These are phyloP conservation scores for Colletotrichum falcatum DNA, from an alignment of 2,329 filamentous ascomycete genomes.

Conservation along the genomic window DNA sequence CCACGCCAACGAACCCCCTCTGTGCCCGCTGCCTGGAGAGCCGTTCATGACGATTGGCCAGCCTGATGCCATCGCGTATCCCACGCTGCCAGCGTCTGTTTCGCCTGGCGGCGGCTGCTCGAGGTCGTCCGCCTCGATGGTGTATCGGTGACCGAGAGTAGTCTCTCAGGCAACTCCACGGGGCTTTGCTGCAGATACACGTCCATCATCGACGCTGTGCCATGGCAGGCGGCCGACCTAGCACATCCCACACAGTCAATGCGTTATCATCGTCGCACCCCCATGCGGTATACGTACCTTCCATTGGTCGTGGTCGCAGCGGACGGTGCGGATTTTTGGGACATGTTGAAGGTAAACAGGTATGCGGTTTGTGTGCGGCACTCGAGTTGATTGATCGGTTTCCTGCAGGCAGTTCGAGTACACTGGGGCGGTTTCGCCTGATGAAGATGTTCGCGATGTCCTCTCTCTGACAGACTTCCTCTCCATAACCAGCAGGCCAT, in stretches of 20 bases:
- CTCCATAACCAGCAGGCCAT: background rate
- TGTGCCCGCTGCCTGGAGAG: background rate
- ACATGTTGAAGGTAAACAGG: conserved; percentile 14
- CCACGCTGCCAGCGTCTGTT: conserved; percentile 5
- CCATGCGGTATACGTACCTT: conserved; percentile 4
- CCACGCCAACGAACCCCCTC: background rate
- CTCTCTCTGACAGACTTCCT: background rate
- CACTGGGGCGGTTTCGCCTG: background rate
- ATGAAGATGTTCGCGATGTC: background rate
- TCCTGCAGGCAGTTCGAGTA: background rate
- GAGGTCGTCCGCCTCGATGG: conserved; percentile 1
- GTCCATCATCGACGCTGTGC: conserved; percentile 10
- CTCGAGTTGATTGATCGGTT: background rate
- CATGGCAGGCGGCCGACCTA: conserved; percentile 1
- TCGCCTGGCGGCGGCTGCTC: conserved; percentile 14
- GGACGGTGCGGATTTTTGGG: conserved; percentile 21
- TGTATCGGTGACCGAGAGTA: conserved; percentile 11
- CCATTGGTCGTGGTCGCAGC: conserved; percentile 19
- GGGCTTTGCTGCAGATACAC: conserved; percentile 11
- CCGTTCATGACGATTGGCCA: conserved; percentile 23
- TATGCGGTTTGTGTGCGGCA: background rate
- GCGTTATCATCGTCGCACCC: background rate
- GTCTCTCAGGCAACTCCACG: conserved; percentile 21
- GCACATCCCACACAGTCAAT: conserved; percentile 5
- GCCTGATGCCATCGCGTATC: conserved; percentile 18